A percentile compares a stretch with the other conserved stretches of the same genome.
Evolutionary conservation across 1,284 basidiomycete species (phyloP).

Genomic region (Cerioporus squamosus): DNA sequence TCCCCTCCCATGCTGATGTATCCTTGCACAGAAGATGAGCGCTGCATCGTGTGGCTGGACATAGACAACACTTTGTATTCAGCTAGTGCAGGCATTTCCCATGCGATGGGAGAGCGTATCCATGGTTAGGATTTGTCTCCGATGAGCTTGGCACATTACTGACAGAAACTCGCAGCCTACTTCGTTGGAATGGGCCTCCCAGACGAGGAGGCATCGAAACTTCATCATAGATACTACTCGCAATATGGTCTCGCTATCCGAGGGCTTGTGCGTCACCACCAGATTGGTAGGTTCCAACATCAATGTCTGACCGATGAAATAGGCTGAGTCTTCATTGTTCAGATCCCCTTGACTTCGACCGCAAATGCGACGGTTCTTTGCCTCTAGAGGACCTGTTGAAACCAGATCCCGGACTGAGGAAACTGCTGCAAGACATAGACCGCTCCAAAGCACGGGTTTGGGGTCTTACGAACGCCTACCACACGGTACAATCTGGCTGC

Average conservation of each 20-base stretch:
- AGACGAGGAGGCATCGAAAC: constrained; percentile 70
- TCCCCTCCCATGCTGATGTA: neutral
- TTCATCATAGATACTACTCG: constrained; percentile 80
- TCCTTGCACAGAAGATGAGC: constrained; percentile 47
- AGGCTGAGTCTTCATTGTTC: neutral
- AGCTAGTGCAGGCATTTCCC: constrained; percentile 73
- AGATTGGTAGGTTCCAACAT: constrained; percentile 56
- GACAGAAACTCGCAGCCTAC: constrained; percentile 56
- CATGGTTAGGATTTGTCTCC: constrained; percentile 52
- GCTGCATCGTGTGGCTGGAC: constrained; percentile 77
- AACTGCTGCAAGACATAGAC: constrained; percentile 81
- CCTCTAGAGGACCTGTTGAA: constrained; percentile 83
- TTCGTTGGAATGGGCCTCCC: constrained; percentile 73
- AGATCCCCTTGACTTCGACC: constrained; percentile 90
- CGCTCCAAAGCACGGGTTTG: constrained; percentile 78
- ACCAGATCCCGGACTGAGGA: constrained; percentile 65
- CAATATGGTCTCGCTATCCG: constrained; percentile 87
- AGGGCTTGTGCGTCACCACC: constrained; percentile 79
- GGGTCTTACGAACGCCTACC: constrained; percentile 84
- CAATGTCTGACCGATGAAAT: neutral
- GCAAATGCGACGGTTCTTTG: constrained; percentile 81
- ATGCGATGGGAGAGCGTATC: constrained; percentile 82
- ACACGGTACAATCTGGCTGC: constrained; percentile 51
- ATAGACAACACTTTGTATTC: constrained; percentile 90
- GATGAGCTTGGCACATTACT: neutral